phyloP scores from a whole-genome alignment of 108 stramenopile species.

The Pinguiococcus pyrenoidosus region DNA sequence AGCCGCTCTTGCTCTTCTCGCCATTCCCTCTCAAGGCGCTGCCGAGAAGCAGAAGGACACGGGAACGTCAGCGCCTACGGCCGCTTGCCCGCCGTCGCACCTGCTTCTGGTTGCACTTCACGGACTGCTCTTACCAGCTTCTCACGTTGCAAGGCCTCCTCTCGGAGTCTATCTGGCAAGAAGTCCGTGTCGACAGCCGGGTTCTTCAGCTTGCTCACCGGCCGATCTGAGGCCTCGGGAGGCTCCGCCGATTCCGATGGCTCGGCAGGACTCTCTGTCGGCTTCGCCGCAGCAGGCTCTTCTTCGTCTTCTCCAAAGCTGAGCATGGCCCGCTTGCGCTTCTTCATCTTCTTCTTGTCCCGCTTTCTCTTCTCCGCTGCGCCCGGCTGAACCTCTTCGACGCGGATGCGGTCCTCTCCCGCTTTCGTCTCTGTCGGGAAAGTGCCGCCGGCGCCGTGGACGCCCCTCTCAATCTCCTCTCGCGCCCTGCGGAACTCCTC shows the following conservation, averaged over 20 bases:
- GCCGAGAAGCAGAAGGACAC: too few relatives aligned
- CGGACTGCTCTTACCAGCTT: too few relatives aligned
- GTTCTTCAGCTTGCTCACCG: constrained; percentile 56
- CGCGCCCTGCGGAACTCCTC: constrained; percentile 7
- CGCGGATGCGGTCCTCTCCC: too few relatives aligned
- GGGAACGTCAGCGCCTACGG: too few relatives aligned
- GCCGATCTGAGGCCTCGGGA: background rate
- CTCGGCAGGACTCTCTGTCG: background rate
- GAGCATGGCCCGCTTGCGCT: constrained; percentile 16
- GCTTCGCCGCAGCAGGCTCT: constrained; percentile 17
- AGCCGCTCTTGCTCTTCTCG: constrained; percentile 52
- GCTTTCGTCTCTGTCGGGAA: too few relatives aligned
- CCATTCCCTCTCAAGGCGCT: constrained; percentile 79
- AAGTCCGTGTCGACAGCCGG: constrained; percentile 82
- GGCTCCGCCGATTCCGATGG: background rate
- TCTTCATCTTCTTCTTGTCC: constrained; percentile 21
- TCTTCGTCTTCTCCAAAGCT: constrained; percentile 25
- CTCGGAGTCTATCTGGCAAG: constrained; percentile 73
- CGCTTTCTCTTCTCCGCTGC: background rate
- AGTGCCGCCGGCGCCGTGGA: too few relatives aligned
- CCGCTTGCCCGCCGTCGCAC: too few relatives aligned
- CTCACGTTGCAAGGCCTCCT: constrained; percentile 39
- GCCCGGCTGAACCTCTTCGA: too few relatives aligned
- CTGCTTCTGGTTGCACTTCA: too few relatives aligned
- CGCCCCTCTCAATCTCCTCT: too few relatives aligned